phyloP scores from a whole-genome alignment of 2,329 filamentous ascomycete species.

The Dothideomycetidae sp. region DNA sequence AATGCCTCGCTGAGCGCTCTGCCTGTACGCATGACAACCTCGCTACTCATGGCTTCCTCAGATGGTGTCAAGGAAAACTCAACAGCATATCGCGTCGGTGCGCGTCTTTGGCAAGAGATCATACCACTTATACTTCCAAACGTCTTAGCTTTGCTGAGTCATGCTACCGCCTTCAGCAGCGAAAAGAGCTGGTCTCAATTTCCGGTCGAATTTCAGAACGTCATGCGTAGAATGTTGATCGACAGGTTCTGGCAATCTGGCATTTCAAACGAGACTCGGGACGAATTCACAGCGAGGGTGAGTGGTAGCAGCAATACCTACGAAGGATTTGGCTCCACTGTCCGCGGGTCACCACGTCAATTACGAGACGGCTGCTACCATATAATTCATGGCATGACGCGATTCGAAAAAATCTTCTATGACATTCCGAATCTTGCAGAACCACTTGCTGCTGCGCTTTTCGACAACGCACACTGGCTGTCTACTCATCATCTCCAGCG shows the following conservation, averaged over 20 bases:
- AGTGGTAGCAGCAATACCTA: slow-evolving; percentile 77
- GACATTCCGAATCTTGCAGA: slow-evolving; percentile 71
- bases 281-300: slow-evolving; percentile 90
- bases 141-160: slow-evolving; percentile 69
- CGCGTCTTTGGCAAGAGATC: slow-evolving; percentile 68
- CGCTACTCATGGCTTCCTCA: slow-evolving; percentile 80
- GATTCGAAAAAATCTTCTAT: slow-evolving; percentile 78
- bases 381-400: slow-evolving; percentile 84
- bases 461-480: slow-evolving; percentile 65
- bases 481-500: slow-evolving; percentile 90
- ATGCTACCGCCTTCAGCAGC: slow-evolving; percentile 86
- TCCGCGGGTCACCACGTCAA: slow-evolving; percentile 75
- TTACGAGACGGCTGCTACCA: slow-evolving; percentile 90
- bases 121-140: slow-evolving; percentile 75
- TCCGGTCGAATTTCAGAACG: slow-evolving; percentile 57
- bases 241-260: slow-evolving; percentile 98
- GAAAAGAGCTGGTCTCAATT: slow-evolving; percentile 68
- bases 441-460: slow-evolving; percentile 71
- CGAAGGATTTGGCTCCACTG: slow-evolving; percentile 86
- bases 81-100: slow-evolving; percentile 59
- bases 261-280: slow-evolving; percentile 87
- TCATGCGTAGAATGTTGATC: slow-evolving; percentile 72
- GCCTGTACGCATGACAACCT: slow-evolving; percentile 76
- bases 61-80: slow-evolving; percentile 70
- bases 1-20: slow-evolving; percentile 26